Percentiles rank a stretch among this genome's conserved stretches.
Conservation (phyloP, 768 basidiomycete species). For the Gymnopilus junonius region DNA sequence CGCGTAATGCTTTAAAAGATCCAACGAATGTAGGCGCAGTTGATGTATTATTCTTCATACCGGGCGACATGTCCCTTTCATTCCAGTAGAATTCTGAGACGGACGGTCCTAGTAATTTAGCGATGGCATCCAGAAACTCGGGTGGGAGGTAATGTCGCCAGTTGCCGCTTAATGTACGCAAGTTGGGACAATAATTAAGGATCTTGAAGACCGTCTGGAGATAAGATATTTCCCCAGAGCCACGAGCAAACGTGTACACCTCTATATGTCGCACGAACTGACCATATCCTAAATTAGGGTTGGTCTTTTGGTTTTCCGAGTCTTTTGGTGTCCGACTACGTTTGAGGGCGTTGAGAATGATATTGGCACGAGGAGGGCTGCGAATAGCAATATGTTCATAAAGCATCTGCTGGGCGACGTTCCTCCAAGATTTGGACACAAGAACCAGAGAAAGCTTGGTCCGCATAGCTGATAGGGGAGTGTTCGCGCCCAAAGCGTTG, state of each 20-base stretch:
- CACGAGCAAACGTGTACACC: slow-evolving; percentile 49
- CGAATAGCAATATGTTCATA: slow-evolving; percentile 51
- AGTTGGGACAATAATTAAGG: slow-evolving; percentile 47
- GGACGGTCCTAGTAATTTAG: slow-evolving; percentile 42
- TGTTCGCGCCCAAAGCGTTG: slow-evolving; percentile 51
- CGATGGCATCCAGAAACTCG: slow-evolving; percentile 47
- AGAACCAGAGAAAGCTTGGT: slow-evolving; percentile 55
- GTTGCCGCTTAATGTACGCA: slow-evolving; percentile 49
- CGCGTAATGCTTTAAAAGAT: slow-evolving; percentile 44
- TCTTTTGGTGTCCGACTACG: slow-evolving; percentile 22
- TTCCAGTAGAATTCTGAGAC: slow-evolving; percentile 53
- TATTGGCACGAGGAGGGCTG: slow-evolving; percentile 45
- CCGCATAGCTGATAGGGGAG: slow-evolving; percentile 46
- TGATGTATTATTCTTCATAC: slow-evolving; percentile 20
- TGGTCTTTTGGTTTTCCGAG: background rate
- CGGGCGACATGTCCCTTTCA: slow-evolving; percentile 26
- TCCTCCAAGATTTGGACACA: slow-evolving; percentile 52
- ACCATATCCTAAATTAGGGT: slow-evolving; percentile 34
- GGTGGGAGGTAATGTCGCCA: slow-evolving; percentile 48
- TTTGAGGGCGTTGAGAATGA: slow-evolving; percentile 41
- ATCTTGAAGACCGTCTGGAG: slow-evolving; percentile 48
- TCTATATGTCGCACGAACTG: slow-evolving; percentile 54
- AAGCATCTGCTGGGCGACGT: slow-evolving; percentile 43
- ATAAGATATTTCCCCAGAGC: slow-evolving; percentile 39
- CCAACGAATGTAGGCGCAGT: slow-evolving; percentile 41